Percentiles rank a stretch among this genome's conserved stretches.
phyloP scores from a whole-genome alignment of 257 asterid species.

The Datura wrightii region DNA sequence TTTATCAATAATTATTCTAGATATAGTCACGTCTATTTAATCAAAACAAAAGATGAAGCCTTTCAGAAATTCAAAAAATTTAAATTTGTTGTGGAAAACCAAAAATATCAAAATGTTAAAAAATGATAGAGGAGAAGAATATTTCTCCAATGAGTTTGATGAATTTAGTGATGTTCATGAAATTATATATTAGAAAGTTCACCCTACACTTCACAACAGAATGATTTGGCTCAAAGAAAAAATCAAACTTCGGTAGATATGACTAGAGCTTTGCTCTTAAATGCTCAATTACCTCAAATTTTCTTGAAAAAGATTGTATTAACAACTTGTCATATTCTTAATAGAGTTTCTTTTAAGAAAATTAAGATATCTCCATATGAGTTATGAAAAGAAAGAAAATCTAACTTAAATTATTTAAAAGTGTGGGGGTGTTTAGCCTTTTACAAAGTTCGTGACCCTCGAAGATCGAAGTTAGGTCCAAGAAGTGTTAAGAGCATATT shows the following conservation, averaged over 20 bases:
- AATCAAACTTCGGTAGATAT: too few species aligned
- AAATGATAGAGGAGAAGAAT: conserved; percentile 17
- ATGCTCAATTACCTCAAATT: background rate
- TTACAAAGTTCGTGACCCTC: background rate
- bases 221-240: too few species aligned
- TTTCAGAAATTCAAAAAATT: too few species aligned
- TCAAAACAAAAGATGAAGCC: too few species aligned
- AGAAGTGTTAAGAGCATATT: background rate
- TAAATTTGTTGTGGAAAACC: background rate
- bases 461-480: background rate
- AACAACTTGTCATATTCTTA: background rate
- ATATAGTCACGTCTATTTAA: background rate
- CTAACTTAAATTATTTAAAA: too few species aligned
- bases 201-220: background rate
- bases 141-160: background rate
- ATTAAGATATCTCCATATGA: background rate
- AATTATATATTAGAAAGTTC: background rate
- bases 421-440: background rate
- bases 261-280: background rate
- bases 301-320: background rate
- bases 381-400: background rate
- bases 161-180: background rate
- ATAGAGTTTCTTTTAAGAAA: conserved; percentile 11
- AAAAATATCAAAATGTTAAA: background rate
- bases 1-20: background rate